Conservation (phyloP, 78 protist species). For the Mantamonas sphyraenae region DNA sequence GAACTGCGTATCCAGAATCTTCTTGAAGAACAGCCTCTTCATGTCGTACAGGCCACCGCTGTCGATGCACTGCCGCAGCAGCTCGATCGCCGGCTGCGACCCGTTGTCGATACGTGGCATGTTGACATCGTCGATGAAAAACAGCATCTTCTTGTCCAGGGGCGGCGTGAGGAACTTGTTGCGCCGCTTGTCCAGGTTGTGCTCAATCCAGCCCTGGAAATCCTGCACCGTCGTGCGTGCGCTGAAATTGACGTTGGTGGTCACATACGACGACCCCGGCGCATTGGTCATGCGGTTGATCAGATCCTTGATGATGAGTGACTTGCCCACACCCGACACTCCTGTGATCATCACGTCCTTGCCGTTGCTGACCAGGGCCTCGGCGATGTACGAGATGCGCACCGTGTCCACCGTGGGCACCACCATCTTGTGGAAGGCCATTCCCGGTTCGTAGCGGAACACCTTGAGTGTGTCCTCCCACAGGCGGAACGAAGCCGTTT, state of each 20-base stretch:
- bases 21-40: slow-evolving; percentile 31
- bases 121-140: slow-evolving; percentile 82
- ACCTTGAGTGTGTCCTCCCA: slow-evolving; percentile 38
- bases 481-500: slow-evolving; percentile 23
- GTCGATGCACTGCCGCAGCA: slow-evolving; percentile 59
- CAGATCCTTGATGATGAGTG: slow-evolving; percentile 10
- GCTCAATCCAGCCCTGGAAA: slow-evolving; percentile 49
- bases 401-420: slow-evolving; percentile 48
- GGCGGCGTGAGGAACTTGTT: slow-evolving; percentile 40
- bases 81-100: slow-evolving; percentile 80
- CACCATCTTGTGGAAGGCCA: slow-evolving; percentile 5
- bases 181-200: slow-evolving; percentile 44
- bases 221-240: slow-evolving; percentile 49
- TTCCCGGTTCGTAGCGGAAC: slow-evolving; percentile 25
- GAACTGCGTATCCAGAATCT: slow-evolving; percentile 24
- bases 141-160: slow-evolving; percentile 35
- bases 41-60: slow-evolving; percentile 53
- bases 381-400: slow-evolving; percentile 8
- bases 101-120: slow-evolving; percentile 80
- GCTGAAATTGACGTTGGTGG: slow-evolving; percentile 23
- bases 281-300: not conserved
- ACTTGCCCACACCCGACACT: slow-evolving; percentile 40
- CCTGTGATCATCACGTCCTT: slow-evolving; percentile 16
- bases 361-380: not conserved
- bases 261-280: not conserved